These are phyloP conservation scores for Tricholoma sp. DNA, from an alignment of 768 basidiomycete genomes.

Conservation along the genomic window DNA sequence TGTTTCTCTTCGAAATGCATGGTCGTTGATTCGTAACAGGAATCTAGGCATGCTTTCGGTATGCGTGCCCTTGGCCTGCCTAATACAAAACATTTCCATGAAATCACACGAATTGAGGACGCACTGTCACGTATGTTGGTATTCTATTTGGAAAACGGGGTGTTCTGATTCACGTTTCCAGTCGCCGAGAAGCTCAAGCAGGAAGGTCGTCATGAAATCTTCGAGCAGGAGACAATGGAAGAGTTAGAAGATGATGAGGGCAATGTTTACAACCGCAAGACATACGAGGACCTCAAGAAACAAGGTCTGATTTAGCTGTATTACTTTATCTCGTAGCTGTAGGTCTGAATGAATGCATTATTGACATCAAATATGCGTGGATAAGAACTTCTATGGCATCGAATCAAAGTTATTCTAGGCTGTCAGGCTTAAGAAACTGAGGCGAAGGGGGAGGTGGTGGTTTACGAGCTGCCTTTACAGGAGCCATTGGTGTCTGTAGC, in stretches of 20 bases:
- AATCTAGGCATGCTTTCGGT: slow-evolving; percentile 95
- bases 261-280: slow-evolving; percentile 97
- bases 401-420: neutral
- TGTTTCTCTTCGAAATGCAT: neutral
- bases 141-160: neutral
- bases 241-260: slow-evolving; percentile 98
- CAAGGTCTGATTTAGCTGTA: slow-evolving; percentile 74
- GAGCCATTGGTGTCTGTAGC: slow-evolving; percentile 67
- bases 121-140: slow-evolving; percentile 78
- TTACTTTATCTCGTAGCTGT: neutral
- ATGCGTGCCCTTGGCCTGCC: slow-evolving; percentile 97
- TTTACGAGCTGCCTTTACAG: slow-evolving; percentile 42
- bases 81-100: slow-evolving; percentile 98
- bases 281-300: slow-evolving; percentile 95
- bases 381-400: neutral
- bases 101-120: slow-evolving; percentile 96
- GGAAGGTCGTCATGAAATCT: slow-evolving; percentile 93
- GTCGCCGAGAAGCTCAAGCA: slow-evolving; percentile 97
- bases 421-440: slow-evolving; percentile 20
- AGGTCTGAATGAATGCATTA: slow-evolving; percentile 1
- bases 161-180: slow-evolving; percentile 23
- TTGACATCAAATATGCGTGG: neutral
- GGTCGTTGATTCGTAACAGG: slow-evolving; percentile 38
- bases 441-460: slow-evolving; percentile 43
- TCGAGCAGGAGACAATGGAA: slow-evolving; percentile 92